Evolutionary conservation across 345 rosid genomes (phyloP).

Genomic region (Fremontodendron californicum): DNA sequence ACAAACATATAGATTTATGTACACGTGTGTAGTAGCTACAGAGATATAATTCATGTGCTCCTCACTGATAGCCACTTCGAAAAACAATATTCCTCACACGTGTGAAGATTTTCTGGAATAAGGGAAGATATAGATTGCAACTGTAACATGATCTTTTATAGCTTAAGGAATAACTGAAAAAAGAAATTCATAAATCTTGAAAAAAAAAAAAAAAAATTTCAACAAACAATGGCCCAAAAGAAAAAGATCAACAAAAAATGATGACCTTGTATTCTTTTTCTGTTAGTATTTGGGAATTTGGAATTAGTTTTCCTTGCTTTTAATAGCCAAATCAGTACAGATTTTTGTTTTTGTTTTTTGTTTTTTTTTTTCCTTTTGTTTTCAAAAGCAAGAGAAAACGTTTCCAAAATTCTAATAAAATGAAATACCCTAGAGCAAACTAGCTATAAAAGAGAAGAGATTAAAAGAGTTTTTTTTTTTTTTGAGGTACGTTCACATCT

Average conservation of each 20-base stretch:
- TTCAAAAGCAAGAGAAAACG: background rate
- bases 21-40: conserved; percentile 30
- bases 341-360: too few species aligned
- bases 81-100: conserved; percentile 36
- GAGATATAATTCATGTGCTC: conserved; percentile 28
- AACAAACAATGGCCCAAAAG: background rate
- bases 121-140: conserved; percentile 12
- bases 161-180: background rate
- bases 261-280: background rate
- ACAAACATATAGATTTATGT: conserved; percentile 18
- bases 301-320: background rate
- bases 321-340: background rate
- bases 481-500: background rate
- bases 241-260: background rate
- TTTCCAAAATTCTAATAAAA: background rate
- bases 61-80: conserved; percentile 19
- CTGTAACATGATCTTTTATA: conserved; percentile 6
- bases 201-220: background rate
- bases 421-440: background rate
- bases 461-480: background rate
- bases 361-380: too few species aligned
- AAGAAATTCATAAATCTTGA: background rate
- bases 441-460: background rate
- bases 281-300: background rate
- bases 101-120: conserved; percentile 21